Evolutionary conservation across 2,329 filamentous ascomycete genomes (phyloP).

Genomic region (Chaetoscypha palmicola): DNA sequence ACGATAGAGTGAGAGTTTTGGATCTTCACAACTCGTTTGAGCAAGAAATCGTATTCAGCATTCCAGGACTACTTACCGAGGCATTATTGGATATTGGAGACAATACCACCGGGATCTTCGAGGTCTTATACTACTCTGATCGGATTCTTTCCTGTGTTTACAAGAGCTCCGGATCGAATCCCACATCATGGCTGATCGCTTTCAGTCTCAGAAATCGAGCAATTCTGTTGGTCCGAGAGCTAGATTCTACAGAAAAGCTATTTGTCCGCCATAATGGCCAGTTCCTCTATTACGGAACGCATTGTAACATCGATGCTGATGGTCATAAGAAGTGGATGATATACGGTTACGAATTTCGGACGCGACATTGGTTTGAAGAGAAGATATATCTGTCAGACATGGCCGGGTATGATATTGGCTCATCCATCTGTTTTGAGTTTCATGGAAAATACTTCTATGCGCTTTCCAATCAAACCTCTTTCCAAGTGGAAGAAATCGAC

Average conservation of each 20-base stretch:
- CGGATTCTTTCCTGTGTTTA: slow-evolving; percentile 52
- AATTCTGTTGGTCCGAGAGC: slow-evolving; percentile 36
- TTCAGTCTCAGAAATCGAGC: slow-evolving; percentile 36
- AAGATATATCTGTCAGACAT: slow-evolving; percentile 50
- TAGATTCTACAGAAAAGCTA: slow-evolving; percentile 46
- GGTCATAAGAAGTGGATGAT: slow-evolving; percentile 58
- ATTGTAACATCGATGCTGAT: slow-evolving; percentile 45
- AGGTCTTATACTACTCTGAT: slow-evolving; percentile 49
- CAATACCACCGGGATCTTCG: slow-evolving; percentile 39
- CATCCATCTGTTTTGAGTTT: slow-evolving; percentile 65
- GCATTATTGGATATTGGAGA: slow-evolving; percentile 33
- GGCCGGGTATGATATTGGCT: slow-evolving; percentile 57
- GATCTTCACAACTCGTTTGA: slow-evolving; percentile 45
- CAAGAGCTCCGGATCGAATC: slow-evolving; percentile 34
- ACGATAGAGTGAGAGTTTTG: slow-evolving; percentile 48
- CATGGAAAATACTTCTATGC: slow-evolving; percentile 60
- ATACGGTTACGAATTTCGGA: slow-evolving; percentile 42
- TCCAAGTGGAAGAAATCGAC: slow-evolving; percentile 55
- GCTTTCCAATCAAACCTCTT: slow-evolving; percentile 57
- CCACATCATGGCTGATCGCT: slow-evolving; percentile 47
- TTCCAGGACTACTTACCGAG: slow-evolving; percentile 36
- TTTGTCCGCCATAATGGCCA: slow-evolving; percentile 59
- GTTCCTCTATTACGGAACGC: slow-evolving; percentile 61
- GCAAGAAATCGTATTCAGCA: slow-evolving; percentile 50
- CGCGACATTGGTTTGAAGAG: slow-evolving; percentile 34